These are phyloP conservation scores for Coniochaeta prunicola DNA, from an alignment of 2,329 filamentous ascomycete species.

Conservation along the genomic window DNA sequence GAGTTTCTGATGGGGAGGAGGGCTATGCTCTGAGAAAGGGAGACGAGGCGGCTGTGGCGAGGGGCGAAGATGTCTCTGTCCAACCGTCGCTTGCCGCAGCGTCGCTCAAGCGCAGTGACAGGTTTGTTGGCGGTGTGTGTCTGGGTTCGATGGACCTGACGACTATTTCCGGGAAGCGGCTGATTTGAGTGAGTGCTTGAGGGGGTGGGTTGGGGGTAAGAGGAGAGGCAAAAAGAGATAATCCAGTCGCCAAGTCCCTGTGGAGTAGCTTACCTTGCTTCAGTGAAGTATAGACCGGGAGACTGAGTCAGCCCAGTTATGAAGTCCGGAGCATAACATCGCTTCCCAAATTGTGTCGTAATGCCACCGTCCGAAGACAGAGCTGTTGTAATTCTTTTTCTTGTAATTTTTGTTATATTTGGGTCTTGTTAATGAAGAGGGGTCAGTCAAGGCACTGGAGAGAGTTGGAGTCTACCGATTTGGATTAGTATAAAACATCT, in stretches of 20 bases:
- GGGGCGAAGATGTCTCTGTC: not conserved
- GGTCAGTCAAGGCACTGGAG: too few relatives aligned
- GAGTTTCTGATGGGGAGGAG: not conserved
- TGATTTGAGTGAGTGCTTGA: not conserved
- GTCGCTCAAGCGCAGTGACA: not conserved
- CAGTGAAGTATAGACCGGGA: too few relatives aligned
- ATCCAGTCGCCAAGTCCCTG: not conserved
- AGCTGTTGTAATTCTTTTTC: too few relatives aligned
- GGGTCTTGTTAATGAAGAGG: too few relatives aligned
- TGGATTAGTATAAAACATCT: too few relatives aligned
- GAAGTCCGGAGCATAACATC: too few relatives aligned
- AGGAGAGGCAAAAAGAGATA: not conserved
- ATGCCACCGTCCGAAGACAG: too few relatives aligned
- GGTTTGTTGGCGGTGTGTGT: not conserved
- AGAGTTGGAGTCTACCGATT: too few relatives aligned
- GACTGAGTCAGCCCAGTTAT: too few relatives aligned
- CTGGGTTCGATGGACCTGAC: not conserved
- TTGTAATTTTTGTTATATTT: too few relatives aligned
- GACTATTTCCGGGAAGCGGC: not conserved
- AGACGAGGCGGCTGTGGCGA: not conserved
- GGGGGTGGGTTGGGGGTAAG: too few relatives aligned
- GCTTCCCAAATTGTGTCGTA: too few relatives aligned
- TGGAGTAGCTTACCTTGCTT: not conserved
- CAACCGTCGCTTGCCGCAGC: not conserved
- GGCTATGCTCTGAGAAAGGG: not conserved